Percentiles rank a stretch among this genome's conserved stretches.
Conservation (phyloP, 2,329 filamentous ascomycete genomes). For the Paracorniculantispora psalliotae region DNA sequence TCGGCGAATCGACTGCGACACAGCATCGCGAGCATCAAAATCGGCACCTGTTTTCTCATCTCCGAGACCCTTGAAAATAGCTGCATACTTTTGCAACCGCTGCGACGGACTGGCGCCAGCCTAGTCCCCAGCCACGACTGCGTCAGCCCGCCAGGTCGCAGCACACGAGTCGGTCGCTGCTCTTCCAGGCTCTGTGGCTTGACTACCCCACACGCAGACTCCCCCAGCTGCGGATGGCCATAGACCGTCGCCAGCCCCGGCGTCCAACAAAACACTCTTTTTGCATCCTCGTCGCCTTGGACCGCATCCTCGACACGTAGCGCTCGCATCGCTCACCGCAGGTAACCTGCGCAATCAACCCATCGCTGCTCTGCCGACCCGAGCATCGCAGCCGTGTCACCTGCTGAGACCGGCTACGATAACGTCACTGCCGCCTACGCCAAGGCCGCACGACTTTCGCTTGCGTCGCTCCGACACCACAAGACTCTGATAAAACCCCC, state of each 20-base stretch:
- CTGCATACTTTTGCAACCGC: not conserved
- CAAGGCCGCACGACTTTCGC: constrained; percentile 5
- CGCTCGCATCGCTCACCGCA: not conserved
- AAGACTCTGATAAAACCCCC: not conserved
- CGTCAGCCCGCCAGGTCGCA: constrained; percentile 1
- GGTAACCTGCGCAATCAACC: not conserved
- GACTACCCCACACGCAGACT: constrained; percentile 10
- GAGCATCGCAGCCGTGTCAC: not conserved
- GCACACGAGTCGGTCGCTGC: not conserved
- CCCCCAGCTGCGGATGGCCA: constrained; percentile 6
- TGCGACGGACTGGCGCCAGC: not conserved
- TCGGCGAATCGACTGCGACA: constrained; percentile 9
- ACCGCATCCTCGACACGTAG: not conserved
- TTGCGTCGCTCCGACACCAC: not conserved
- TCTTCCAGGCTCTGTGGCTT: constrained; percentile 9
- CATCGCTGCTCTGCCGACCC: not conserved
- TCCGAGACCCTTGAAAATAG: not conserved
- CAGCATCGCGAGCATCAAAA: not conserved
- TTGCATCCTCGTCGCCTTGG: not conserved
- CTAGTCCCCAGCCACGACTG: constrained; percentile 1
- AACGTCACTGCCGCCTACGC: not conserved
- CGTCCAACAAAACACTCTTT: not conserved
- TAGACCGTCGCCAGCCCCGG: constrained; percentile 8
- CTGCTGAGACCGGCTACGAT: not conserved
- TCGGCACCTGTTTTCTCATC: not conserved